phyloP scores from a whole-genome alignment of 768 basidiomycete genomes.

The Mycena floridula region DNA sequence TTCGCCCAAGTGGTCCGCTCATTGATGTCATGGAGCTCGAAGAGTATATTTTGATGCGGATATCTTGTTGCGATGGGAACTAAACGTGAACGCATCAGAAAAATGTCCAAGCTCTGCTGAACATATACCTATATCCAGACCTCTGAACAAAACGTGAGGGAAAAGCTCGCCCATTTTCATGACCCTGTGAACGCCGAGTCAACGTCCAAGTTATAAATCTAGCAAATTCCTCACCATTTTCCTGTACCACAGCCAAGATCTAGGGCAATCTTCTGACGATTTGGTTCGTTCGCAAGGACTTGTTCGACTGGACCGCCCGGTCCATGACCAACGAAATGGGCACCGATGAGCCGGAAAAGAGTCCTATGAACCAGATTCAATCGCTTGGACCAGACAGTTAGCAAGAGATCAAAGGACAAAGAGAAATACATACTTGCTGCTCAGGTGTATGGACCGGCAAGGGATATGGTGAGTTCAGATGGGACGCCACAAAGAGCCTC shows the following conservation, averaged over 20 bases:
- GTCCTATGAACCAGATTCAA: conserved; percentile 43
- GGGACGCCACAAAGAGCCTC: conserved; percentile 67
- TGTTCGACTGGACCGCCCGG: conserved; percentile 57
- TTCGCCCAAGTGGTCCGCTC: conserved; percentile 42
- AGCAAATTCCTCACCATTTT: conserved; percentile 45
- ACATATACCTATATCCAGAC: conserved; percentile 68
- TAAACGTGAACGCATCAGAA: conserved; percentile 22
- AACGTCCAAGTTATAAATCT: conserved; percentile 13
- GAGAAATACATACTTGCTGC: conserved; percentile 44
- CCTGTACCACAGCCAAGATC: conserved; percentile 79
- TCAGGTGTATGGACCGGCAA: conserved; percentile 69
- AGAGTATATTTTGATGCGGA: conserved; percentile 54
- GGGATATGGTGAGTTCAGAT: conserved; percentile 57
- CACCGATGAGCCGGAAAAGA: conserved; percentile 45
- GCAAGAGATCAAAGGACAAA: background rate
- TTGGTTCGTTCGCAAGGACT: conserved; percentile 34
- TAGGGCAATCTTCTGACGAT: conserved; percentile 46
- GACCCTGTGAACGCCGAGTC: conserved; percentile 44
- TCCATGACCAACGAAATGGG: conserved; percentile 49
- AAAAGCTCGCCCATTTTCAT: conserved; percentile 69
- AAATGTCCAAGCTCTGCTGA: conserved; percentile 7
- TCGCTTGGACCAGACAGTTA: conserved; percentile 33
- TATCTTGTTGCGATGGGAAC: conserved; percentile 68
- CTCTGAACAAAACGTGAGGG: conserved; percentile 59
- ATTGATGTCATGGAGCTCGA: conserved; percentile 63